These are phyloP conservation scores for Zasmidium citrigriseum DNA, from an alignment of 2,329 filamentous ascomycete species.

Conservation along the genomic window DNA sequence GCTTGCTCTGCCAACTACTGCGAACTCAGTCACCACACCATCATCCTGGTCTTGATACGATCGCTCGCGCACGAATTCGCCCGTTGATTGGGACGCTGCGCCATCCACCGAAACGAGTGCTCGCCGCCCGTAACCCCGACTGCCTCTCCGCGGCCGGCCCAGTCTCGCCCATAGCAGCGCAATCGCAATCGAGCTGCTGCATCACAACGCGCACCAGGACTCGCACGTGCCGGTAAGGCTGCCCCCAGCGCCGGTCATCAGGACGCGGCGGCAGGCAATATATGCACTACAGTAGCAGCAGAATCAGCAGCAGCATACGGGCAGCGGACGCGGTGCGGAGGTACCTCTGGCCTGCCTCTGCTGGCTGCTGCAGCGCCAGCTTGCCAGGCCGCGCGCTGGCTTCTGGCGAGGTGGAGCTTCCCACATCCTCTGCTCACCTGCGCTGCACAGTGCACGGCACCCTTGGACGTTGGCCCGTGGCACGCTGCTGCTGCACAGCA, in stretches of 20 bases:
- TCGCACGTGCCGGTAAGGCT: slow-evolving; percentile 9
- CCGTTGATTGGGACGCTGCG: not conserved
- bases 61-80: not conserved
- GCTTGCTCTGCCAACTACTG: not conserved
- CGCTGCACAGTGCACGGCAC: no score
- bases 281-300: not conserved
- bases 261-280: no score
- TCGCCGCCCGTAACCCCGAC: not conserved
- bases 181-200: not conserved
- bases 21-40: slow-evolving; percentile 2
- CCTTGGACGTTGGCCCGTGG: not conserved
- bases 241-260: not conserved
- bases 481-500: not conserved
- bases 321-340: not conserved
- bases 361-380: not conserved
- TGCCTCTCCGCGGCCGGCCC: not conserved
- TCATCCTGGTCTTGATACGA: slow-evolving; percentile 4
- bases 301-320: not conserved
- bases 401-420: not conserved
- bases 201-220: not conserved
- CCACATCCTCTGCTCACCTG: not conserved
- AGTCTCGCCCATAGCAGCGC: not conserved
- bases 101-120: not conserved
- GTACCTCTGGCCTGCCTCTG: not conserved
- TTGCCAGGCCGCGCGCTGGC: not conserved